Evolutionary conservation across 2,329 filamentous ascomycete genomes (phyloP).

Genomic region (Pyrenophora teres): DNA sequence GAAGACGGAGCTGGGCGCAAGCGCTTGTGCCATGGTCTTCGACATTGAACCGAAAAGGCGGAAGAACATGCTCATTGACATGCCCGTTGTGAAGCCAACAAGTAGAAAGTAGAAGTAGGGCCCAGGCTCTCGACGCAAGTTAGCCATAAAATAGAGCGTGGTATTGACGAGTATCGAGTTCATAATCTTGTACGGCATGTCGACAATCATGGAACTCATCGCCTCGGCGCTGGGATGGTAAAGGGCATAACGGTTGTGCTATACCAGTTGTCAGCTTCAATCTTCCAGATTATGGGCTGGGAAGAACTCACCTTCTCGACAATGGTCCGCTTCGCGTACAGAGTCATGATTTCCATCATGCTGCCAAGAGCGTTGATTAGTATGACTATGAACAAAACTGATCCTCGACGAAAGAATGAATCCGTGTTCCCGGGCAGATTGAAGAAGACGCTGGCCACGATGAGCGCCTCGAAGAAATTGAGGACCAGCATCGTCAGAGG

Average conservation of each 20-base stretch:
- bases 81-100: conserved; percentile 56
- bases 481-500: conserved; percentile 68
- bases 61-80: conserved; percentile 84
- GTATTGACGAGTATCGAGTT: conserved; percentile 49
- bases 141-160: conserved; percentile 53
- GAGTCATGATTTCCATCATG: conserved; percentile 62
- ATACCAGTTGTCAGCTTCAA: not conserved
- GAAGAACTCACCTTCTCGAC: conserved; percentile 63
- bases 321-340: conserved; percentile 84
- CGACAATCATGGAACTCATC: conserved; percentile 52
- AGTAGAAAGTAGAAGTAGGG: conserved; percentile 84
- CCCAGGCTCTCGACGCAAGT: conserved; percentile 60
- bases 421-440: conserved; percentile 59
- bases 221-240: conserved; percentile 87
- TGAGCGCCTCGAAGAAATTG: conserved; percentile 73
- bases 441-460: conserved; percentile 79
- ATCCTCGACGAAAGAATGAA: conserved; percentile 60
- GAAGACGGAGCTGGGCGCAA: conserved; percentile 58
- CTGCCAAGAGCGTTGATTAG: conserved; percentile 74
- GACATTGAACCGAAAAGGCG: conserved; percentile 75
- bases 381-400: conserved; percentile 78
- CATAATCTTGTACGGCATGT: conserved; percentile 52
- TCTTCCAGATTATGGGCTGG: not conserved
- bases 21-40: conserved; percentile 62
- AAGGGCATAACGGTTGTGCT: conserved; percentile 79